These are phyloP conservation scores for Cladosporium oxysporum DNA, from an alignment of 2,329 filamentous ascomycete species.

Conservation along the genomic window DNA sequence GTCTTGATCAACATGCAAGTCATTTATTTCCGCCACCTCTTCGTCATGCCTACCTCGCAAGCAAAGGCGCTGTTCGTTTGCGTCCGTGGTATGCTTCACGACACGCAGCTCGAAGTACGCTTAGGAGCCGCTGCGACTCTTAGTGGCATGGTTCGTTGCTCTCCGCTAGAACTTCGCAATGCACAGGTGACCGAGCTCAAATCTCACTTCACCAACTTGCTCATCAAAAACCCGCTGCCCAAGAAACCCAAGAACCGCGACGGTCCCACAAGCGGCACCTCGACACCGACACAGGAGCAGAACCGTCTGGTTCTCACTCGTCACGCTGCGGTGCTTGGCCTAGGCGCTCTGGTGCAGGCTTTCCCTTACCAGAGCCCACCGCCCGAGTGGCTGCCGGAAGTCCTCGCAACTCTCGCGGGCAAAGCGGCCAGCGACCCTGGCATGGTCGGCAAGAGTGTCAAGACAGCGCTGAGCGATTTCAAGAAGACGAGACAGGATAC, in stretches of 20 bases:
- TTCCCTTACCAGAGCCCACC: conserved; percentile 96
- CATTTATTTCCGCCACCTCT: conserved; percentile 94
- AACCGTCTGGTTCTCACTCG: conserved; percentile 78
- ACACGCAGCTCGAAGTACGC: conserved; percentile 89
- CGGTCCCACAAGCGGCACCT: conserved; percentile 45
- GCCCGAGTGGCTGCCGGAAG: conserved; percentile 89
- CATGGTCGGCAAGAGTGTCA: conserved; percentile 93
- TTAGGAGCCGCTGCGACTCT: conserved; percentile 89
- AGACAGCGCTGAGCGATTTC: conserved; percentile 91
- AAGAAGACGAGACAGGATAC: conserved; percentile 99
- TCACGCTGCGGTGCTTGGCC: conserved; percentile 87
- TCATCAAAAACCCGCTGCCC: conserved; percentile 84
- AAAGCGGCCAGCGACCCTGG: conserved; percentile 86
- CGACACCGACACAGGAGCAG: conserved; percentile 68
- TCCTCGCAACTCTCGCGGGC: conserved; percentile 80
- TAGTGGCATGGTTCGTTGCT: conserved; percentile 97
- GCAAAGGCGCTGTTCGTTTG: conserved; percentile 83
- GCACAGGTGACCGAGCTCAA: conserved; percentile 76
- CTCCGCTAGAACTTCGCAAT: conserved; percentile 75
- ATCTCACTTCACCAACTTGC: conserved; percentile 72
- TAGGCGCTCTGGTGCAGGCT: conserved; percentile 88
- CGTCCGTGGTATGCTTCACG: conserved; percentile 93
- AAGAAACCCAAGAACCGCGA: conserved; percentile 56
- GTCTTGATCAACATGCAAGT: conserved; percentile 98
- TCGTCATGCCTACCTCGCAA: conserved; percentile 74